Conservation (phyloP, 345 rosid genomes). For the Eucalyptus regnans region DNA sequence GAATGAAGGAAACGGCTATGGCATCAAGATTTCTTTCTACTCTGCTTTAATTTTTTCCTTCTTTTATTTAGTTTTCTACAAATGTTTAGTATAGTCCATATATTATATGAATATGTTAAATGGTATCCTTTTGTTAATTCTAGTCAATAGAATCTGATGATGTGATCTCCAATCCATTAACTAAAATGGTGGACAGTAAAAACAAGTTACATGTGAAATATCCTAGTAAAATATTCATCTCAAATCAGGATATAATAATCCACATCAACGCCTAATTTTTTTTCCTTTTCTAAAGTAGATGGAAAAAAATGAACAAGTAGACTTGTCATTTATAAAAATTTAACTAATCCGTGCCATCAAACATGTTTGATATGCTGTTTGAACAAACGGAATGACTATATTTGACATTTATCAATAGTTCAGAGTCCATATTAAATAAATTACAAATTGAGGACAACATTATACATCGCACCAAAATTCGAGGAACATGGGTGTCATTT, state of each 20-base stretch:
- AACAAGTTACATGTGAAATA: background rate
- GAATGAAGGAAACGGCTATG: background rate
- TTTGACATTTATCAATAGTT: too few species aligned
- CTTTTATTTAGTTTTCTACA: background rate
- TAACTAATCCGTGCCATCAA: background rate
- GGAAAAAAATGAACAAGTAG: background rate
- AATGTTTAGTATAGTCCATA: too few species aligned
- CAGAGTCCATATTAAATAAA: accelerated
- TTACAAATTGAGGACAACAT: too few species aligned
- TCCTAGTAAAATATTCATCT: background rate
- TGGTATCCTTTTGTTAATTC: too few species aligned
- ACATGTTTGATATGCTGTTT: background rate
- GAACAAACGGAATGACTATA: too few species aligned
- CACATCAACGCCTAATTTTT: background rate
- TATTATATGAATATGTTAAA: too few species aligned
- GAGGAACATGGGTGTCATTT: background rate
- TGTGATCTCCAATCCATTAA: background rate
- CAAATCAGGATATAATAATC: background rate
- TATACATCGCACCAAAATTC: accelerated
- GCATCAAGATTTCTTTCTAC: background rate
- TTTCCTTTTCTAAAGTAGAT: background rate
- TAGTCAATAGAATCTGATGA: background rate
- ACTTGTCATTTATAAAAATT: too few species aligned
- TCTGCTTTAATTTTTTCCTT: too few species aligned
- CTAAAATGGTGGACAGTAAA: background rate